These are phyloP conservation scores for Solanum hybrid DNA, from an alignment of 305 asterid genomes.

Conservation along the genomic window DNA sequence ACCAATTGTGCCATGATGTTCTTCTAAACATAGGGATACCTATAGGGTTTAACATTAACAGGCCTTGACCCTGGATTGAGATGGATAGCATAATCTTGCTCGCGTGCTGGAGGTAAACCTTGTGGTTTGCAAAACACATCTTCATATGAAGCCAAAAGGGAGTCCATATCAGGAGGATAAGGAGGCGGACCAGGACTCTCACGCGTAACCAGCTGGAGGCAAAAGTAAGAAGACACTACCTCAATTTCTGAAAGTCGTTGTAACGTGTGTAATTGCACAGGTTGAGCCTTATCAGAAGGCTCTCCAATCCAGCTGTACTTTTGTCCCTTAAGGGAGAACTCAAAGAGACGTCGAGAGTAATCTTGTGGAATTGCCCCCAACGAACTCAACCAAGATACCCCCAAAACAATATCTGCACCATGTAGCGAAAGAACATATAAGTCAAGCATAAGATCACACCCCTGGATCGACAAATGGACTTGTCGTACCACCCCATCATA, in stretches of 20 bases:
- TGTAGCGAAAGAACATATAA: too few species aligned
- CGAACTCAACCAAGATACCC: too few species aligned
- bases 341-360: too few species aligned
- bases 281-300: background rate
- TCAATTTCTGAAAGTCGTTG: accelerated
- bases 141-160: background rate
- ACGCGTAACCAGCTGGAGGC: background rate
- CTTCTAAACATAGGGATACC: background rate
- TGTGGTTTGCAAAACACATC: background rate
- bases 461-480: too few species aligned
- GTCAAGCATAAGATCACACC: too few species aligned
- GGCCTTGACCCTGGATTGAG: background rate
- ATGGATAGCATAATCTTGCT: background rate
- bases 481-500: too few species aligned
- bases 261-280: background rate
- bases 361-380: too few species aligned
- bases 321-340: background rate
- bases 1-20: background rate
- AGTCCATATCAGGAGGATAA: background rate
- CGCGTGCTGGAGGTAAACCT: background rate
- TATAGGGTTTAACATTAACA: background rate
- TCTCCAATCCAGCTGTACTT: background rate
- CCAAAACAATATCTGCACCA: too few species aligned
- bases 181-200: background rate
- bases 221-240: background rate